Base-by-base conservation (phyloP, 257 asterid genomes). In the Primulina huaijiensis region DNA sequence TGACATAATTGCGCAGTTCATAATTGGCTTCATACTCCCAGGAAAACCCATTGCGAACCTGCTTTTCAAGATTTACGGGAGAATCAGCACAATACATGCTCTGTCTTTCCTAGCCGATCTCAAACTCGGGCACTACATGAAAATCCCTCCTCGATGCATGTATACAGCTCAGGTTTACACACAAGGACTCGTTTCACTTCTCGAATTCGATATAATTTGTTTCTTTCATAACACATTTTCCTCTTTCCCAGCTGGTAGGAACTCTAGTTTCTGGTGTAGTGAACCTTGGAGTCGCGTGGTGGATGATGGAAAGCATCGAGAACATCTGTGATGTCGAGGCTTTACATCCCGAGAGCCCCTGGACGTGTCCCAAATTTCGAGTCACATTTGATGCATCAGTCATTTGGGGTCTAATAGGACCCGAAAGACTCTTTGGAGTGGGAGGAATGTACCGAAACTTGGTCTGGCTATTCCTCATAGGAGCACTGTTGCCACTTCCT, bases 111-210 rank as follows among this genome's bases (percentile, higher is more conserved):
- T 92, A 46, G 90, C 98, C 0, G 98, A 92, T 82, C 98, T 92
- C 19, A 92, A 92, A 72, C 96, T 92, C 1, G 98, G 98, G 7
- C 98, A 90, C 79, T 92, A 92, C 88, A 88, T 92, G 98, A 92
- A 92, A 80, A 92, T 92, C 56, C 98, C 98, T 6, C 98, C 96
- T 0, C 76, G 95, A 63, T 77, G 88, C 96, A 90, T 92, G 98
- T 92, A 74, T 77, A 70, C 81, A 14, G 97, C 97, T 74, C 98
- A 91, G 96, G 97, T 90, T 50, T 12, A 43, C 74, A 17, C 69
- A n/a, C 56, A 23, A 34, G 52, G 35, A 62, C 52, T 35, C 52
- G 25, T 33, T 27, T 60, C 70, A 37, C 17, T 52, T 38, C 67
- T 12, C 40, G 33, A 55, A 21, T 8, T 43, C 14, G 56, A 46